phyloP scores from a whole-genome alignment of 345 rosid species.

The Ricinus communis region DNA sequence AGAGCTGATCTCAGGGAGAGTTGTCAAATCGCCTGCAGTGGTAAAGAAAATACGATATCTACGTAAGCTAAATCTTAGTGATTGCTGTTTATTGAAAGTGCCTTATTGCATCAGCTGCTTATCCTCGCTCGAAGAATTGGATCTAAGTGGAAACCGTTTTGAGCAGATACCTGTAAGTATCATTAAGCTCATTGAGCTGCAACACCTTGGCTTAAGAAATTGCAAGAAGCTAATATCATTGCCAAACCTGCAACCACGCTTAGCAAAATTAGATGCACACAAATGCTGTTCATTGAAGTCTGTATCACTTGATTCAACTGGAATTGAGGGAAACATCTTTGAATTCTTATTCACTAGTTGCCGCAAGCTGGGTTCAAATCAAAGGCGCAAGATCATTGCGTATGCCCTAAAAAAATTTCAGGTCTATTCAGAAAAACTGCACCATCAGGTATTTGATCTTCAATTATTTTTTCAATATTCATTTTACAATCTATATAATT shows the following conservation, averaged over 20 bases:
- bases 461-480: neutral
- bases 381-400: neutral
- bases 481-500: neutral
- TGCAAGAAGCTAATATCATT: constrained; percentile 9
- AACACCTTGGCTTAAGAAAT: constrained; percentile 2
- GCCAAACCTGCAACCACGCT: constrained; percentile 18
- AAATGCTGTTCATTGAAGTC: neutral
- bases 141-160: neutral
- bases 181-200: constrained; percentile 7
- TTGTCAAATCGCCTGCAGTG: neutral
- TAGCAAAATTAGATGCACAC: neutral
- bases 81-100: neutral
- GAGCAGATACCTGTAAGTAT: constrained; percentile 20
- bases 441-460: neutral
- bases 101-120: neutral
- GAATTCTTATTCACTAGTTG: constrained; percentile 9
- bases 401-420: neutral
- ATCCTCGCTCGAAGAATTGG: neutral
- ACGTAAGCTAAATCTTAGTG: neutral
- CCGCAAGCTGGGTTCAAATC: neutral
- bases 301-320: neutral
- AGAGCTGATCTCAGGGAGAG: too few species aligned
- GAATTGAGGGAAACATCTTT: constrained; percentile 6
- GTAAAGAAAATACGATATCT: neutral
- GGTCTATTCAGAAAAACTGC: too few species aligned